These are phyloP conservation scores for Pestalotiopsis sp. DNA, from an alignment of 2,329 filamentous ascomycete species.

Conservation along the genomic window DNA sequence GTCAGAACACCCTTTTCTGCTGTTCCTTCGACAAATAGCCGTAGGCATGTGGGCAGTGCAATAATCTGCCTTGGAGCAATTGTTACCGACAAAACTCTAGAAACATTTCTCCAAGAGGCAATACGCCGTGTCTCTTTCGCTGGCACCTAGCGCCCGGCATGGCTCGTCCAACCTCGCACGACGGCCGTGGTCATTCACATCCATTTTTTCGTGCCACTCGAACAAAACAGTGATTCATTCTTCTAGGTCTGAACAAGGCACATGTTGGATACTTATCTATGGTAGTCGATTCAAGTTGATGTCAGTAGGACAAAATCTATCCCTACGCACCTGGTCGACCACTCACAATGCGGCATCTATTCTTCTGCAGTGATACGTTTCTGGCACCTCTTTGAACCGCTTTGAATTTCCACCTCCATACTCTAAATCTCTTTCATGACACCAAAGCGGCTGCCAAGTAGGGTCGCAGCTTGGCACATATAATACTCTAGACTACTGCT, in stretches of 20 bases:
- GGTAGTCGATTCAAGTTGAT: not conserved
- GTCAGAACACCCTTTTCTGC: too few species aligned
- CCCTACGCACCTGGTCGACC: not conserved
- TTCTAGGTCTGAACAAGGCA: not conserved
- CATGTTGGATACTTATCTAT: not conserved
- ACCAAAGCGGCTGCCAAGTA: not conserved
- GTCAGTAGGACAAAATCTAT: not conserved
- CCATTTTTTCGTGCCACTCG: not conserved
- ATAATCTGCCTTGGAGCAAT: not conserved
- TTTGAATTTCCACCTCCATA: not conserved
- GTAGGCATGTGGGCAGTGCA: not conserved
- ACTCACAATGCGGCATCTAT: not conserved
- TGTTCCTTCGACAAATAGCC: too few species aligned
- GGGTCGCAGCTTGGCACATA: not conserved
- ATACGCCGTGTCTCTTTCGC: not conserved
- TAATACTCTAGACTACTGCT: not conserved
- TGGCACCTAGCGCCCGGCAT: slow-evolving; percentile 15
- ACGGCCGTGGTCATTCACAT: slow-evolving; percentile 36
- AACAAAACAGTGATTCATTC: not conserved
- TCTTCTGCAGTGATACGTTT: not conserved
- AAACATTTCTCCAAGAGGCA: not conserved
- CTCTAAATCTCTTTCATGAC: not conserved
- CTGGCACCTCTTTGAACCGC: not conserved
- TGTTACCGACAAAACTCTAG: not conserved
- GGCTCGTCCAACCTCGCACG: slow-evolving; percentile 37